Conservation (phyloP, 306 rosid genomes). For the Senna tora region DNA sequence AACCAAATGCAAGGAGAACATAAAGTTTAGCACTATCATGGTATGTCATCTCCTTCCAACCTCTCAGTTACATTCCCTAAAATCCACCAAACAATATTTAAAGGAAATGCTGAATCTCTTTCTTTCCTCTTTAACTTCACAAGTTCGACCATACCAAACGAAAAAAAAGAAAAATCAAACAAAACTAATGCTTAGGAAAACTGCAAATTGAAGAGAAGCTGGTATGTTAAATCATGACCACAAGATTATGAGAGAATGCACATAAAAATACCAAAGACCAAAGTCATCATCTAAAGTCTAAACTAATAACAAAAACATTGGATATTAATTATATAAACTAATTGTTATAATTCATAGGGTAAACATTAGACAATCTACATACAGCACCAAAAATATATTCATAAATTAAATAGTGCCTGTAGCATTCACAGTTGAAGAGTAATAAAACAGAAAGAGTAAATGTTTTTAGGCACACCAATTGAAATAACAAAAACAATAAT, state of each 20-base stretch:
- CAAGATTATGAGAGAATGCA: neutral
- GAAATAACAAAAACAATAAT: neutral
- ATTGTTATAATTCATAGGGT: neutral
- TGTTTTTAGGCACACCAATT: neutral
- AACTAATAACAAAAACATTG: neutral
- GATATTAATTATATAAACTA: neutral
- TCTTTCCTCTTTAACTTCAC: neutral
- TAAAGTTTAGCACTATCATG: neutral
- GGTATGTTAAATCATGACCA: neutral
- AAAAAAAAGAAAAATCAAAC: neutral
- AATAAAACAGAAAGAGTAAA: neutral
- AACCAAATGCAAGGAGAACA: slow-evolving; percentile 6
- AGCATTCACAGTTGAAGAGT: neutral
- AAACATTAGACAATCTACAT: neutral
- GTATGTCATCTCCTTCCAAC: neutral
- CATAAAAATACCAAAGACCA: neutral
- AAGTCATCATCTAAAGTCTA: neutral
- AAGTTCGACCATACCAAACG: neutral
- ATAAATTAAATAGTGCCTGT: neutral
- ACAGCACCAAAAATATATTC: neutral
- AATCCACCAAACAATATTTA: neutral
- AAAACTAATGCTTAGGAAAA: neutral
- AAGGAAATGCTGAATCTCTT: neutral
- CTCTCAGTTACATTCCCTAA: neutral
- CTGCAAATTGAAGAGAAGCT: neutral